Conservation (phyloP, 306 rosid genomes). For the Styphnolobium japonicum region DNA sequence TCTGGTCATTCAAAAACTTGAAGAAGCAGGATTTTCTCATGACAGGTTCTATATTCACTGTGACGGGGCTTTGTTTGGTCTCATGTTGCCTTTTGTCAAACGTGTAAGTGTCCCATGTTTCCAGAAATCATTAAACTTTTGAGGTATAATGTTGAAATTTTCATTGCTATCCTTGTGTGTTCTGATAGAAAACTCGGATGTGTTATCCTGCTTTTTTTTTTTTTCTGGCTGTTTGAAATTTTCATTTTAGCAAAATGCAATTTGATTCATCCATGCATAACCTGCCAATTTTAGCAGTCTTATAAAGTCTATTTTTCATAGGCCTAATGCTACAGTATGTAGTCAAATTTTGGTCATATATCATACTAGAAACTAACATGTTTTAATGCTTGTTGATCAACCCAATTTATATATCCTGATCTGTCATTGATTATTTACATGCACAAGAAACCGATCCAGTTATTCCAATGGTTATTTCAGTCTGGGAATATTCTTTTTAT, state of each 20-base stretch:
- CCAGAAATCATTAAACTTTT: background rate
- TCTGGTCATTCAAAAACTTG: constrained; percentile 49
- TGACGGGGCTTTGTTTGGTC: constrained; percentile 66
- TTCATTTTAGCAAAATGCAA: background rate
- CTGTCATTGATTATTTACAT: background rate
- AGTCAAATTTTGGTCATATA: background rate
- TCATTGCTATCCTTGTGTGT: background rate
- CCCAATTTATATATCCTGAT: background rate
- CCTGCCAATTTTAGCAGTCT: background rate
- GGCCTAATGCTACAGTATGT: background rate
- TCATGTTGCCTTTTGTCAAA: constrained; percentile 67
- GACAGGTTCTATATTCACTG: constrained; percentile 55
- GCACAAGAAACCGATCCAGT: background rate
- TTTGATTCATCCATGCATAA: constrained; percentile 7
- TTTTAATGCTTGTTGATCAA: constrained; percentile 6
- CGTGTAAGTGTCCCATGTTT: constrained; percentile 32
- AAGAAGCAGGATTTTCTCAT: constrained; percentile 52
- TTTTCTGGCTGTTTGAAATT: constrained; percentile 1
- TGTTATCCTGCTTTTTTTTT: background rate
- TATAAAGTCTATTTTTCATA: background rate
- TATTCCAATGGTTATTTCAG: background rate
- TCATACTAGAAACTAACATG: background rate
- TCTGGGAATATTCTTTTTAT: background rate
- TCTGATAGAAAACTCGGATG: background rate
- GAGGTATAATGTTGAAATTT: constrained; percentile 1